Evolutionary conservation across 2,329 filamentous ascomycete genomes (phyloP), one percentile per base, ranked within the genome.

Genomic region (Diatrype stigma): DNA sequence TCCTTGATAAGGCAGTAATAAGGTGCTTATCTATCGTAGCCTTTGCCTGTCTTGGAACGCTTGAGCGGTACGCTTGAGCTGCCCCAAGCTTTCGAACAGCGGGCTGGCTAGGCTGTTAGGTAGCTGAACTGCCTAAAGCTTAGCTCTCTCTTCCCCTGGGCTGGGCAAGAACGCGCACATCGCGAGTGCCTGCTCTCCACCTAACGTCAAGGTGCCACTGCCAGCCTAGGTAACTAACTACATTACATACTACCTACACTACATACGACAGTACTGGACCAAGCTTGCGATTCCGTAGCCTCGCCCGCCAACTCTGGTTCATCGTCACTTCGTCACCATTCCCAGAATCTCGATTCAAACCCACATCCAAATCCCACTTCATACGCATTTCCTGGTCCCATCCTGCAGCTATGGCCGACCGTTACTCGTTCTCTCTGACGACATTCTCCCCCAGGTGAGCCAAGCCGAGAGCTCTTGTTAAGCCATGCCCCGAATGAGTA

Each of bases 401-500:
- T 46, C 50, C 53, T 42, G 55, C 53, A 64, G 78, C 60, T 70
- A 99, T 99, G 93, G 93, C 94, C 68, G 94, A 99, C 76, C 84
- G 94, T 79, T 99, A 99, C 76, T 96, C 93, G 50, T 99, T 99
- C 85, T 99, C 94, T 54, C 83, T 99, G 71, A 99, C 94, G 59
- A 99, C 94, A 60, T 99, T 99, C 86, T 97, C 94, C 68, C 94
- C 94, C 72, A 99, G 93, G 94, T 95, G 22, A 44, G 40, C 21
- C n/a, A 85, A 74, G 84, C 68, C 68, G 6, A 37, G 16, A 37
- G 34, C 12, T 16, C 12, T 37, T 37, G 6, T 37, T 37, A 17
- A 37, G 34, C 16, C 34, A 37, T 37, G n/a, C n/a, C 16, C 12
- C 34, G 16, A 37, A 53, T 56, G 50, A 56, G 21, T 22, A 11